Conservation (phyloP, 73 alveolate species). For the Tetrahymena thermophila region DNA sequence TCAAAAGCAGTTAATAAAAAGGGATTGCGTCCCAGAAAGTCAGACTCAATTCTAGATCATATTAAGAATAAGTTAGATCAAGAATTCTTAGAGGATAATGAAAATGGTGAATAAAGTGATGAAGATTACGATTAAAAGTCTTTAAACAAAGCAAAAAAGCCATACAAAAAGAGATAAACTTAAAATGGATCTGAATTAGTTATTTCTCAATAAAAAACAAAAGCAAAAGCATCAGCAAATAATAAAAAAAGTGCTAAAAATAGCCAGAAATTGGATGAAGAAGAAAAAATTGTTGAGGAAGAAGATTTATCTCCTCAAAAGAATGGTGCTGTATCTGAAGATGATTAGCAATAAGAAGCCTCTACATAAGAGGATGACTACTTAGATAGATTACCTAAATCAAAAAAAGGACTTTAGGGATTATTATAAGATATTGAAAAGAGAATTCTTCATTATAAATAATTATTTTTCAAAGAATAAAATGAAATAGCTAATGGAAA, state of each 20-base stretch:
- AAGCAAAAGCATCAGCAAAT: background rate
- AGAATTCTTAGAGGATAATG: background rate
- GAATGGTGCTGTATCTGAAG: background rate
- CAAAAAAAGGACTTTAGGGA: background rate
- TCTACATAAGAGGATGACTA: constrained; percentile 10
- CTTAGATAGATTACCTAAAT: constrained; percentile 30
- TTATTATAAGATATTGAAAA: background rate
- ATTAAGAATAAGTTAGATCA: background rate
- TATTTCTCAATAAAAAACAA: background rate
- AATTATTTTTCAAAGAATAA: constrained; percentile 5
- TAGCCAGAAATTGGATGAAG: background rate
- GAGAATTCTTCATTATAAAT: background rate
- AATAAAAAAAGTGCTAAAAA: background rate
- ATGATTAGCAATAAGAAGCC: background rate
- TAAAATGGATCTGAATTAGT: background rate
- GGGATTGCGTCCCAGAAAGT: background rate
- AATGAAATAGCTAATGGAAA: constrained; percentile 16
- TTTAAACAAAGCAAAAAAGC: background rate
- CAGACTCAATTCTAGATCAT: background rate
- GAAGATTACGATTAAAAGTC: background rate
- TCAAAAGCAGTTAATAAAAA: background rate
- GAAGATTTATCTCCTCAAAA: background rate
- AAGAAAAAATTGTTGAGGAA: background rate
- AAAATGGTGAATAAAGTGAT: background rate
- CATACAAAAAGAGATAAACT: background rate